phyloP scores from a whole-genome alignment of 768 basidiomycete species.

The Pleurotus citrinopileatus region DNA sequence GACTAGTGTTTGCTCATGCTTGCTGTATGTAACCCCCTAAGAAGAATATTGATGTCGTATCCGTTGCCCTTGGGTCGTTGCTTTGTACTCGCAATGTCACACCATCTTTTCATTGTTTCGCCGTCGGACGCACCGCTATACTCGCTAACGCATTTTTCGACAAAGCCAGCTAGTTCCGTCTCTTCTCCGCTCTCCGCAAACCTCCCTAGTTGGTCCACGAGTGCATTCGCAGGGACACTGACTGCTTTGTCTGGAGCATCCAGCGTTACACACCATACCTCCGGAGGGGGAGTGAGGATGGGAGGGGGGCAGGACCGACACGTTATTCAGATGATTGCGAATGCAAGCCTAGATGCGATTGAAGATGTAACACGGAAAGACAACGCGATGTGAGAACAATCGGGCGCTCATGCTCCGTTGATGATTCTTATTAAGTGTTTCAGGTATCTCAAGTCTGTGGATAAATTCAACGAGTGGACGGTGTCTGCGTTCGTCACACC shows the following conservation, averaged over 20 bases:
- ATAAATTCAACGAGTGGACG: slow-evolving; percentile 99
- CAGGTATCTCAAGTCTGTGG: slow-evolving; percentile 94
- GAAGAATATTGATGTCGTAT: background rate
- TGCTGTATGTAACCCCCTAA: background rate
- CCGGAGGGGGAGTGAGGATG: slow-evolving; percentile 63
- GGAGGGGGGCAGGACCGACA: slow-evolving; percentile 86
- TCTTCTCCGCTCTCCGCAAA: slow-evolving; percentile 76
- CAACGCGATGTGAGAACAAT: slow-evolving; percentile 62
- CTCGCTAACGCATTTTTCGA: slow-evolving; percentile 78
- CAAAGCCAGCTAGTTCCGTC: slow-evolving; percentile 59
- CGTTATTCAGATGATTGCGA: slow-evolving; percentile 99
- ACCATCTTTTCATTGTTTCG: slow-evolving; percentile 82
- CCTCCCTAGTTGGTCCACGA: slow-evolving; percentile 87
- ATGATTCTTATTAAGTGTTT: slow-evolving; percentile 10
- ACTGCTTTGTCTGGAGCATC: slow-evolving; percentile 86
- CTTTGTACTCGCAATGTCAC: slow-evolving; percentile 55
- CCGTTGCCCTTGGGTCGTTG: no score
- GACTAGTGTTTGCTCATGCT: slow-evolving; percentile 1
- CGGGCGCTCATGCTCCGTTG: slow-evolving; percentile 9
- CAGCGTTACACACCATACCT: slow-evolving; percentile 56
- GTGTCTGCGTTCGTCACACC: slow-evolving; percentile 96
- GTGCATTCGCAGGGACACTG: slow-evolving; percentile 86
- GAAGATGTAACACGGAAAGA: slow-evolving; percentile 91
- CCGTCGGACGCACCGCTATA: slow-evolving; percentile 88
- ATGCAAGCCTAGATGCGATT: slow-evolving; percentile 91